These are phyloP conservation scores for Posidonia australis DNA, from an alignment of 106 monocot genomes.

Conservation along the genomic window DNA sequence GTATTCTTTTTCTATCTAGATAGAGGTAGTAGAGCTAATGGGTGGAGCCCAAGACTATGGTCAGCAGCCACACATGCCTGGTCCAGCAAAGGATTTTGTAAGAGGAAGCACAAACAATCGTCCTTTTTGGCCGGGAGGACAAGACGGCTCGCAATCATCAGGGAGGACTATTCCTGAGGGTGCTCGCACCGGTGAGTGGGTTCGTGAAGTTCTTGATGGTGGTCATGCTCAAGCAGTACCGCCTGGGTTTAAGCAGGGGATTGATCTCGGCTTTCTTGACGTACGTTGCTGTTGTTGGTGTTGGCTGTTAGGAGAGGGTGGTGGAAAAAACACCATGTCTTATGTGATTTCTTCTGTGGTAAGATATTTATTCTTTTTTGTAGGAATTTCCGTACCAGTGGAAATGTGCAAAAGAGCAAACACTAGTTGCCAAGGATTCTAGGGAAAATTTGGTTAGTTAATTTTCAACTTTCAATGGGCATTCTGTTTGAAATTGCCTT, in stretches of 20 bases:
- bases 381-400: conserved; percentile 49
- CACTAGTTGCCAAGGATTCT: conserved; percentile 1
- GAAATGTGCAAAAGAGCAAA: conserved; percentile 23
- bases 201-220: conserved; percentile 56
- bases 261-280: conserved; percentile 67
- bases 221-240: conserved; percentile 47
- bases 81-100: conserved; percentile 79
- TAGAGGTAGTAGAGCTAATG: conserved; percentile 45
- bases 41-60: conserved; percentile 54
- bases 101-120: conserved; percentile 69
- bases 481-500: background rate
- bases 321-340: background rate
- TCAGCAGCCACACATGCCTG: conserved; percentile 44
- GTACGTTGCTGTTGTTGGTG: conserved; percentile 20
- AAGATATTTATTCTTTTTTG: conserved; percentile 3
- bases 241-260: conserved; percentile 70
- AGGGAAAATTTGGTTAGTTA: conserved; percentile 49
- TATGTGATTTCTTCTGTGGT: background rate
- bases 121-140: conserved; percentile 84
- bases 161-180: conserved; percentile 45
- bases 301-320: background rate
- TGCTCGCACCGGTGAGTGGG: conserved; percentile 67
- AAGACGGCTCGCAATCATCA: conserved; percentile 28
- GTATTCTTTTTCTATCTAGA: conserved; percentile 18
- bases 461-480: background rate